These are phyloP conservation scores for Paramecium biaurelia DNA, from an alignment of 73 alveolate species.

Conservation along the genomic window DNA sequence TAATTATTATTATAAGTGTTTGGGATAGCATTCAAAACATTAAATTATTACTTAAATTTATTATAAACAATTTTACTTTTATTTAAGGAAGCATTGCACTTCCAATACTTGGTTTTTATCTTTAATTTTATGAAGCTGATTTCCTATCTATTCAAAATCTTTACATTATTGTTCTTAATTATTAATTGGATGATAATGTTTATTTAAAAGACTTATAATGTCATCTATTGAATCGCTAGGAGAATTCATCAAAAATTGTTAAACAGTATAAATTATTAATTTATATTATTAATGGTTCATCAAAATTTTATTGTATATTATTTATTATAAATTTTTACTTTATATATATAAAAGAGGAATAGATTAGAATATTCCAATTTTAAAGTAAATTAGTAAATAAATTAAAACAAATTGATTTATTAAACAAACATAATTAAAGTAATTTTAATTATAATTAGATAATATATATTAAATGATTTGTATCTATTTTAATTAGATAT, in stretches of 20 bases:
- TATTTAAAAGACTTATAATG: neutral
- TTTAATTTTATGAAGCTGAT: neutral
- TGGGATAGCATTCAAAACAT: neutral
- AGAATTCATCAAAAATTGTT: neutral
- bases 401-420: too few relatives aligned
- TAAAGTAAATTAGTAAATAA: too few relatives aligned
- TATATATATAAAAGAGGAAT: too few relatives aligned
- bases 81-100: neutral
- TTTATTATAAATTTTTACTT: too few relatives aligned
- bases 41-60: neutral
- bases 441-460: too few relatives aligned
- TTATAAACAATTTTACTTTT: neutral
- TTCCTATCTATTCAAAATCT: neutral
- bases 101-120: neutral
- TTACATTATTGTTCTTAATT: neutral
- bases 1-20: neutral
- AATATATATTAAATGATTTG: too few relatives aligned
- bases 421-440: too few relatives aligned
- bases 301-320: too few relatives aligned
- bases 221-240: conserved; percentile 31
- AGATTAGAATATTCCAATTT: neutral
- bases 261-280: neutral
- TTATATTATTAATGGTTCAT: neutral
- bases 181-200: neutral
- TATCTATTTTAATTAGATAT: too few relatives aligned